A percentile compares a stretch with the other conserved stretches of the same genome.
Evolutionary conservation across 139 green algal genomes (phyloP).

Genomic region (Chlamydomonas incerta): DNA sequence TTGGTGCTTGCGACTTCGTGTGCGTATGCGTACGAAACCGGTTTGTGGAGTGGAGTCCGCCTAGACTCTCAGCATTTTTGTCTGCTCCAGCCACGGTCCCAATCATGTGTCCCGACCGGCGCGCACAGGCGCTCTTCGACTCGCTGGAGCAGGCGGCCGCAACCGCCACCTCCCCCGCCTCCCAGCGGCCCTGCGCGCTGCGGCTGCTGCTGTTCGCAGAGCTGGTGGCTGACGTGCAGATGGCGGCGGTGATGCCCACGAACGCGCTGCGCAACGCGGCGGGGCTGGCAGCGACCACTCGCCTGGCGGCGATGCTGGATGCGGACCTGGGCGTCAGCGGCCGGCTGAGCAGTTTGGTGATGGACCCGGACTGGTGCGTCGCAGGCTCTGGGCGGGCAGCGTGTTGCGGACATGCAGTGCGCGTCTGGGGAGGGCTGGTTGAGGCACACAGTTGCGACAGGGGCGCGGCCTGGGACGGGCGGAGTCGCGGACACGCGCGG

Average conservation of each 20-base stretch:
- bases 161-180: neutral
- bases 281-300: neutral
- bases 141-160: neutral
- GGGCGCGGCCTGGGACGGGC: too few relatives aligned
- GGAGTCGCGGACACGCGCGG: too few relatives aligned
- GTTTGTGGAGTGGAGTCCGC: too few relatives aligned
- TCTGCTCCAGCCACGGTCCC: neutral
- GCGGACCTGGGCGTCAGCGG: conserved; percentile 11
- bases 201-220: conserved; percentile 19
- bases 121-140: neutral
- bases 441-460: too few relatives aligned
- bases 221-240: neutral
- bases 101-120: neutral
- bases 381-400: too few relatives aligned
- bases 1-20: too few relatives aligned
- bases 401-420: too few relatives aligned
- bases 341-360: neutral
- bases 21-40: too few relatives aligned
- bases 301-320: conserved; percentile 27
- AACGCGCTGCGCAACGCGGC: conserved; percentile 36
- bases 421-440: too few relatives aligned
- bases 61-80: too few relatives aligned
- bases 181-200: conserved; percentile 3
- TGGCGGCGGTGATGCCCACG: conserved; percentile 22
- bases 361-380: conserved; percentile 1